Base-by-base conservation (phyloP, 148 eudicot genomes). In the Arctostaphylos glauca region DNA sequence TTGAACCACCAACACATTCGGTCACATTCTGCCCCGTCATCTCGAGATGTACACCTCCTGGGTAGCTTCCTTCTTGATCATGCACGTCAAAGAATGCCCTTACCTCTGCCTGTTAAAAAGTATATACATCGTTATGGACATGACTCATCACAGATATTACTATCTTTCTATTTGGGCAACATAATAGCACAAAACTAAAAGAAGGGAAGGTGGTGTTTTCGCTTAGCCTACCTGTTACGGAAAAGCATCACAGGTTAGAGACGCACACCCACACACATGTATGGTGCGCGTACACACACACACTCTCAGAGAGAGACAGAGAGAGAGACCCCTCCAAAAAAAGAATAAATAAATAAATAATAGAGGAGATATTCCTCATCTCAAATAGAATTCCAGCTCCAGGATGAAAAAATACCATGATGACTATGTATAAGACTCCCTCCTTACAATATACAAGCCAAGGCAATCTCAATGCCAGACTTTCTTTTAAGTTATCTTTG, bases 21-120 rank as follows among this genome's bases (percentile, higher is more conserved):
- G 97, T 93, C 78, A 93, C 97, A 82, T 93, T 90, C 83, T 92
- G 93, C 48, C 97, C 97, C 0, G 97, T 93, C 97, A 93, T 93
- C 85, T 93, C 97, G 25, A 93, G 87, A 88, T 93, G 97, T 72
- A 93, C 89, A 46, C 97, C 97, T 70, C 97, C 97, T 0, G 97
- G 91, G 70, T 93, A 93, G 89, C 97, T 93, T 82, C 97, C 97
- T 90, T 93, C 97, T 89, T 93, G 95, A 84, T 92, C 93, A 70
- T 93, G 97, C 50, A 93, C 93, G 70, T 93, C 95, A 84, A 90
- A 93, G 88, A 94, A 94, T 52, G 97, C 94, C 79, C 88, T 88
- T 78, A 92, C 84, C 86, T 94, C 97, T 14, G 91, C 92, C 95
- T 92, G 44, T 14, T 60, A 84, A 60, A 44, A 21, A 75, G 15